These are phyloP conservation scores for Trichosporon ovoides DNA, from an alignment of 1,284 basidiomycete species.

Conservation along the genomic window DNA sequence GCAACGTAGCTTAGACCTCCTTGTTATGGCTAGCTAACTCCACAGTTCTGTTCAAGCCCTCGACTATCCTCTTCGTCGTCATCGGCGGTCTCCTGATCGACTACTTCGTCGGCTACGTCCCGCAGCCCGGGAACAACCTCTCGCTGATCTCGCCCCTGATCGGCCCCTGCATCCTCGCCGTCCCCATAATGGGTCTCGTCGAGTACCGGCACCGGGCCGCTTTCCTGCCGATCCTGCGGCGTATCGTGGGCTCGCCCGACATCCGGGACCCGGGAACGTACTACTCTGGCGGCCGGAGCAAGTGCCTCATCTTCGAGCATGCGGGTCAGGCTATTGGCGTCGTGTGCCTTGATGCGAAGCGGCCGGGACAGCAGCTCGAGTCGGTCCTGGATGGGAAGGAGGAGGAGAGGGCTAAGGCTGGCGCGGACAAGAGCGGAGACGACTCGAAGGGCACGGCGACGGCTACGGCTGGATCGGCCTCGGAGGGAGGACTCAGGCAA, in stretches of 20 bases:
- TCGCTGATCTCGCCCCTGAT: conserved; percentile 60
- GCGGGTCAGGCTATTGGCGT: conserved; percentile 60
- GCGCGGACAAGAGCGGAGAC: too few relatives aligned
- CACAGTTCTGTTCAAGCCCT: conserved; percentile 59
- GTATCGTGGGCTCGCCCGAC: conserved; percentile 58
- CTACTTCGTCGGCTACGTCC: conserved; percentile 62
- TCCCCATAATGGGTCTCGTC: conserved; percentile 61
- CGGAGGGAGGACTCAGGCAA: background rate
- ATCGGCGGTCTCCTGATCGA: conserved; percentile 58
- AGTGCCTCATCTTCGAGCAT: conserved; percentile 60
- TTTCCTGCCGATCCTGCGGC: conserved; percentile 49
- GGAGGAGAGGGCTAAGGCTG: background rate
- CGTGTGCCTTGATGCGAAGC: conserved; percentile 62
- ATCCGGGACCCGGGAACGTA: conserved; percentile 55
- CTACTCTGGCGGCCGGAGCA: conserved; percentile 61
- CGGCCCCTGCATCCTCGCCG: conserved; percentile 59
- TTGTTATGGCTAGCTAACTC: background rate
- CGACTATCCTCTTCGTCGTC: conserved; percentile 59
- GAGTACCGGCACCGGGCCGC: conserved; percentile 53
- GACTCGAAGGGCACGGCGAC: too few relatives aligned
- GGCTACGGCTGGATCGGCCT: too few relatives aligned
- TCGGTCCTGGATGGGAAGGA: background rate
- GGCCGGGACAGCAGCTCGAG: conserved; percentile 22
- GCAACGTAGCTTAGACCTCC: too few relatives aligned
- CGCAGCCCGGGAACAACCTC: conserved; percentile 45